Base-by-base conservation (phyloP, 768 basidiomycete species). In the Kwoniella europaea region DNA sequence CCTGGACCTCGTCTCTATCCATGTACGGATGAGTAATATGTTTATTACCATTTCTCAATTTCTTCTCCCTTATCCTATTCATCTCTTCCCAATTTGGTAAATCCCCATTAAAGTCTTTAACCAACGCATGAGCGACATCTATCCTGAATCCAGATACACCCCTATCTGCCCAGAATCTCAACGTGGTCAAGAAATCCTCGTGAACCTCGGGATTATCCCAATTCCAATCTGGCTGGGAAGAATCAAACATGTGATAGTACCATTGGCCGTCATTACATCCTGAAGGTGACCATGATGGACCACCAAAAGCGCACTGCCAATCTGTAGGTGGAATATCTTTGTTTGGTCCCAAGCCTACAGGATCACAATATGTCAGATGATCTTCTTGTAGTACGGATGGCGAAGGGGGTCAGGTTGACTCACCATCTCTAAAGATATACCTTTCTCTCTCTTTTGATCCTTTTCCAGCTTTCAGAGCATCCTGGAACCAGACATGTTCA, bases 401-500 rank as follows among this genome's bases (percentile, higher is more conserved):
- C 3, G 35, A 35, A 9, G 35, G 35, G 35, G 7, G 6, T 35
- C 16, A 50, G 18, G 46, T 50, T 15, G 56, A 24, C 77, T 68
- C 41, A 75, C 79, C 79, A 71, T 80, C 79, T 20, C 72, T 64
- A 68, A 80, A 80, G 55, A 78, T 76, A 65, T 74, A 80, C 29
- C 72, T 60, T 18, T 61, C 63, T n/a, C 79, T 42, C 24, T 68
- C 79, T 29, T 62, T 63, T 4, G 66, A 69, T 3, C 77, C 79
- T 35, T 75, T 78, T 15, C 67, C 69, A 43, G 73, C 63, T 55
- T 73, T 73, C 27, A 80, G 65, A 2, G 79, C 79, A 42, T 72
- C 75, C 44, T 80, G 75, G 72, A 80, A 80, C 79, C 79, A 80
- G 1, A 71, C 73, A 55, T 80, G 79, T 16, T 76, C 75, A 50